Conservation (phyloP, 306 rosid species). For the Datisca glomerata region DNA sequence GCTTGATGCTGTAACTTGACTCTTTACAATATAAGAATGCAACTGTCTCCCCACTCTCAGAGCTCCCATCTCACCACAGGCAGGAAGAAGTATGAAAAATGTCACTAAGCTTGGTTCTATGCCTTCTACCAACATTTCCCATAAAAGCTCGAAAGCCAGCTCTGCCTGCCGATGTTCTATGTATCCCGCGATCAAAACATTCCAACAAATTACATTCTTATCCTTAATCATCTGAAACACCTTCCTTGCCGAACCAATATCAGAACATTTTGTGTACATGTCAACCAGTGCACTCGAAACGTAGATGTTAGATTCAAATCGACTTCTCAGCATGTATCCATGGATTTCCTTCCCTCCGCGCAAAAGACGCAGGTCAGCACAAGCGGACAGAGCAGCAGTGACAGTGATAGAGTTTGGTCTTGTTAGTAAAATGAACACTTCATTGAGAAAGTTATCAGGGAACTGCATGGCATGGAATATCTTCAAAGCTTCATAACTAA, state of each 20-base stretch:
- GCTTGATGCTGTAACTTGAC: slow-evolving; percentile 8
- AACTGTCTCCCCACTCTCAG: slow-evolving; percentile 21
- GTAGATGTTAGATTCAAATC: slow-evolving; percentile 18
- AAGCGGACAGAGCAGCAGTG: slow-evolving; percentile 31
- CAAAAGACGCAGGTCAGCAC: slow-evolving; percentile 25
- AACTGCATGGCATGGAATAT: slow-evolving; percentile 23
- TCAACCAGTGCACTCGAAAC: slow-evolving; percentile 26
- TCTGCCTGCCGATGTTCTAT: slow-evolving; percentile 14
- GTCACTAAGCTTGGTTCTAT: slow-evolving; percentile 23
- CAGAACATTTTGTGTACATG: slow-evolving; percentile 23
- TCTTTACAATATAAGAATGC: slow-evolving; percentile 25
- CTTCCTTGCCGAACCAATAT: slow-evolving; percentile 14
- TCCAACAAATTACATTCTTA: slow-evolving; percentile 29
- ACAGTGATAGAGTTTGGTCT: slow-evolving; percentile 20
- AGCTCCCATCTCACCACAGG: slow-evolving; percentile 15
- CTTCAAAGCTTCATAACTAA: slow-evolving; percentile 29
- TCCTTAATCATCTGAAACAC: slow-evolving; percentile 15
- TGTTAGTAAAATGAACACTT: slow-evolving; percentile 2
- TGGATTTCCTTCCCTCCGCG: slow-evolving; percentile 38
- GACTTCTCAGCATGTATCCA: slow-evolving; percentile 23
- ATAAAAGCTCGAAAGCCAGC: slow-evolving; percentile 21
- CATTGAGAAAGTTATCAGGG: slow-evolving; percentile 8
- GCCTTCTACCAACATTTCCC: slow-evolving; percentile 25
- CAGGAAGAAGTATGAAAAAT: slow-evolving; percentile 22
- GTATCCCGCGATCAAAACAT: slow-evolving; percentile 30